Conservation (phyloP, 768 basidiomycete species). For the Naganishia vishniacii region DNA sequence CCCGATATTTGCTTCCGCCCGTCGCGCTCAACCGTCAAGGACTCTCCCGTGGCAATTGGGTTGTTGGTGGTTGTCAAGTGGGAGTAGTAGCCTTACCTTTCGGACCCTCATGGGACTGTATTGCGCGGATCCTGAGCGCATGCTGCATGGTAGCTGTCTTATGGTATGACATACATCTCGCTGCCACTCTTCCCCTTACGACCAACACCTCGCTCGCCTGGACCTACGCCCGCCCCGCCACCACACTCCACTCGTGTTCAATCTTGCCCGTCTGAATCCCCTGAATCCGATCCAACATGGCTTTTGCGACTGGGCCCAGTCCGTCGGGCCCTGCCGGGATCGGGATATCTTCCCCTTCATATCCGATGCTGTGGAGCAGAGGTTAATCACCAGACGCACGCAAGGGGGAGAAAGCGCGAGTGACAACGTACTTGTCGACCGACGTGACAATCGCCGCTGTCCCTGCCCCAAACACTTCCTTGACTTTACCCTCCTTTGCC, state of each 20-base stretch:
- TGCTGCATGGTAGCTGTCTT: too few relatives aligned
- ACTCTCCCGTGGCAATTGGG: neutral
- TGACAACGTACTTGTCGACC: constrained; percentile 44
- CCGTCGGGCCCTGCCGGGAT: constrained; percentile 66
- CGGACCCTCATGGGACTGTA: too few relatives aligned
- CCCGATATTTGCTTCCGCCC: neutral
- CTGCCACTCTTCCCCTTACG: too few relatives aligned
- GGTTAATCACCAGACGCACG: neutral
- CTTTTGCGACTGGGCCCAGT: constrained; percentile 71
- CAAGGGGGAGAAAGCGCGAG: neutral
- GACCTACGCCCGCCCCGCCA: constrained; percentile 41
- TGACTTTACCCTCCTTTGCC: constrained; percentile 59
- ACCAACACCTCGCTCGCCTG: neutral
- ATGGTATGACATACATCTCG: too few relatives aligned
- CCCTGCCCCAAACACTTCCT: constrained; percentile 80
- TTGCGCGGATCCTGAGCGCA: too few relatives aligned
- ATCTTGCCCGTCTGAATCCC: constrained; percentile 69
- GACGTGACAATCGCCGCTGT: constrained; percentile 54
- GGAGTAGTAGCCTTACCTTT: too few relatives aligned
- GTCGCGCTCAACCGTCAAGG: neutral
- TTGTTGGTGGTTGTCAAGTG: too few relatives aligned
- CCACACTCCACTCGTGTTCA: constrained; percentile 64
- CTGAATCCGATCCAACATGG: constrained; percentile 66
- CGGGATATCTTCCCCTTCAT: constrained; percentile 56
- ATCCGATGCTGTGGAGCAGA: constrained; percentile 53